phyloP scores from a whole-genome alignment of 2,329 filamentous ascomycete species.

The Macrophomina pseudophaseolina region DNA sequence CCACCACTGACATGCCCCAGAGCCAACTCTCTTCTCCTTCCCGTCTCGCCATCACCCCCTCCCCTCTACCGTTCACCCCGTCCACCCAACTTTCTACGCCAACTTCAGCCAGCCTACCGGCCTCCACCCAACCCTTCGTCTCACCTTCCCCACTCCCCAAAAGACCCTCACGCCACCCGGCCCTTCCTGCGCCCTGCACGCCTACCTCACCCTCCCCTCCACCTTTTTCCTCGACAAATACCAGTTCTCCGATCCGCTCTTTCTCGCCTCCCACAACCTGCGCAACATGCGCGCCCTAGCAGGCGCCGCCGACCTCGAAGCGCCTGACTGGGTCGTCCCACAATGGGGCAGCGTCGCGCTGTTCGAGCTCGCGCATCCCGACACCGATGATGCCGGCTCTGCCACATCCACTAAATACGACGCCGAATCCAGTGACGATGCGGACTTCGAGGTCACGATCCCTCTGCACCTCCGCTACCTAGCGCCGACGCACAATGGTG shows the following conservation, averaged over 20 bases:
- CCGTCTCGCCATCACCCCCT: conserved; percentile 75
- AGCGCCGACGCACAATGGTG: conserved; percentile 60
- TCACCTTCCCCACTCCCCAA: conserved; percentile 61
- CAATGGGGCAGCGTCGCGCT: conserved; percentile 82
- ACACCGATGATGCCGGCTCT: background rate
- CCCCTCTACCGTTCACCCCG: conserved; percentile 41
- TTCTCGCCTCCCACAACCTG: conserved; percentile 81
- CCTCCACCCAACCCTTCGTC: conserved; percentile 79
- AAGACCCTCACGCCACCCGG: conserved; percentile 52
- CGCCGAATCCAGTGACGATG: conserved; percentile 35
- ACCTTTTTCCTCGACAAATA: conserved; percentile 86
- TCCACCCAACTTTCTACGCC: conserved; percentile 66
- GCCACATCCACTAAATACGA: background rate
- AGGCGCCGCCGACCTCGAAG: conserved; percentile 85
- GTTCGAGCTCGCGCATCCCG: conserved; percentile 66
- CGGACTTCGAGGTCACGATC: conserved; percentile 69
- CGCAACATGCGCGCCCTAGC: conserved; percentile 69
- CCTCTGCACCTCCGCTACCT: conserved; percentile 89
- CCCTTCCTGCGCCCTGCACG: conserved; percentile 71
- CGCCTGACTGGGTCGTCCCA: conserved; percentile 77
- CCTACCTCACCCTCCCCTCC: conserved; percentile 82
- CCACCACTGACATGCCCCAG: conserved; percentile 40
- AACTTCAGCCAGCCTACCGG: conserved; percentile 74
- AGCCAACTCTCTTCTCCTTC: conserved; percentile 81
- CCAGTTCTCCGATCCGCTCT: conserved; percentile 77